Evolutionary conservation across 2,329 filamentous ascomycete genomes (phyloP).

Genomic region (Lachnellula willkommii): DNA sequence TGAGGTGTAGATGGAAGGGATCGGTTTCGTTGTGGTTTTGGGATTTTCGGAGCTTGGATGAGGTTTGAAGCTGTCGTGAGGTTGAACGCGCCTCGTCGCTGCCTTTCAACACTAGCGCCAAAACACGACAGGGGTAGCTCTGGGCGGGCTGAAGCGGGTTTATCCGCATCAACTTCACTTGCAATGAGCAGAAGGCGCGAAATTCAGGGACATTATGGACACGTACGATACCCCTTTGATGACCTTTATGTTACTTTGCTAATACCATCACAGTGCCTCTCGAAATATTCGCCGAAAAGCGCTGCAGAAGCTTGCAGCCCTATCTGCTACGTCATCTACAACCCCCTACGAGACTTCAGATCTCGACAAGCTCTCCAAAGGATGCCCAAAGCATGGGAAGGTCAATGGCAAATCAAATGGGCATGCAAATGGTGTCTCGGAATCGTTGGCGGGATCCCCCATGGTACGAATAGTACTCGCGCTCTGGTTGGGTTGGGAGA

Average conservation of each 20-base stretch:
- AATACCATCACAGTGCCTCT: constrained; percentile 30
- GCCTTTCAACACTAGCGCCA: constrained; percentile 23
- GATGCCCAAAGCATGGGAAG: constrained; percentile 45
- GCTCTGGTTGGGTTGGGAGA: background rate
- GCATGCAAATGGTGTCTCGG: constrained; percentile 35
- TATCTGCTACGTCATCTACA: constrained; percentile 51
- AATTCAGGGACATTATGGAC: constrained; percentile 17
- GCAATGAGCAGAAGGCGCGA: background rate
- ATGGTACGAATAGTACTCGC: constrained; percentile 45
- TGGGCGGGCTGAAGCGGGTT: background rate
- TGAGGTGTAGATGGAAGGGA: constrained; percentile 1
- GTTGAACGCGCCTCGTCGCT: constrained; percentile 23
- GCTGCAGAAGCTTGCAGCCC: constrained; percentile 59
- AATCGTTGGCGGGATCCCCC: constrained; percentile 48
- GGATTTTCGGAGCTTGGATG: constrained; percentile 4
- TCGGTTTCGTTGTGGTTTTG: constrained; percentile 1
- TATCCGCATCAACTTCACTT: background rate
- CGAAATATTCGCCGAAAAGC: constrained; percentile 57
- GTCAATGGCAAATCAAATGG: constrained; percentile 45
- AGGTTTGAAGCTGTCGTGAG: constrained; percentile 2
- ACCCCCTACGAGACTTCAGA: constrained; percentile 57
- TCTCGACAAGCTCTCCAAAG: constrained; percentile 56
- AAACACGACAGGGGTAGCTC: background rate
- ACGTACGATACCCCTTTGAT: constrained; percentile 10
- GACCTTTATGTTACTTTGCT: constrained; percentile 8